phyloP scores from a whole-genome alignment of 2,329 filamentous ascomycete species.

The Samsoniella hepiali region DNA sequence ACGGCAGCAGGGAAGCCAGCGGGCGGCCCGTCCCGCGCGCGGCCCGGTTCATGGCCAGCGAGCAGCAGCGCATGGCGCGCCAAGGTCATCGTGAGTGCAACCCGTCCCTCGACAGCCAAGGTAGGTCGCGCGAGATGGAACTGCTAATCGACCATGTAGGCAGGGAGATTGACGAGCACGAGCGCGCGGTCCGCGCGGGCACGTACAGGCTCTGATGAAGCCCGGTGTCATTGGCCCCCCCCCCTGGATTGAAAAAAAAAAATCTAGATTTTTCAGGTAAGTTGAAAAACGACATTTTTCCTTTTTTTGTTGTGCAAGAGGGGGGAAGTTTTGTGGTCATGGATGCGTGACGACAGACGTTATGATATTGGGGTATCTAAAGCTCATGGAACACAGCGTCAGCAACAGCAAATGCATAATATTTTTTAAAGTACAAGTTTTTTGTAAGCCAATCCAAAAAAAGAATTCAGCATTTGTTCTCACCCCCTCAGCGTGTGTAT shows the following conservation, averaged over 20 bases:
- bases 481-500: no score
- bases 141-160: neutral
- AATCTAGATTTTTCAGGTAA: neutral
- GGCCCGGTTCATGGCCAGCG: no score
- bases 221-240: neutral
- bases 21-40: no score
- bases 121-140: neutral
- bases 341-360: slow-evolving; percentile 5
- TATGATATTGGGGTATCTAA: slow-evolving; percentile 17
- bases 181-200: neutral
- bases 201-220: neutral
- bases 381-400: slow-evolving; percentile 14
- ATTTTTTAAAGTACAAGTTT: slow-evolving; percentile 1
- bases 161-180: neutral
- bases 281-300: neutral
- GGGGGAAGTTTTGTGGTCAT: neutral
- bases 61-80: no score
- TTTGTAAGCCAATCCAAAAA: neutral
- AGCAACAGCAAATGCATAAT: neutral
- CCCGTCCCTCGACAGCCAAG: no score
- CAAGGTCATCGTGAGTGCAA: no score
- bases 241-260: neutral
- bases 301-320: neutral
- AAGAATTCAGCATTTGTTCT: slow-evolving; percentile 16
- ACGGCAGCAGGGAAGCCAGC: neutral